Base-by-base conservation (phyloP, 495 filamentous ascomycete species). In the Podospora conica region DNA sequence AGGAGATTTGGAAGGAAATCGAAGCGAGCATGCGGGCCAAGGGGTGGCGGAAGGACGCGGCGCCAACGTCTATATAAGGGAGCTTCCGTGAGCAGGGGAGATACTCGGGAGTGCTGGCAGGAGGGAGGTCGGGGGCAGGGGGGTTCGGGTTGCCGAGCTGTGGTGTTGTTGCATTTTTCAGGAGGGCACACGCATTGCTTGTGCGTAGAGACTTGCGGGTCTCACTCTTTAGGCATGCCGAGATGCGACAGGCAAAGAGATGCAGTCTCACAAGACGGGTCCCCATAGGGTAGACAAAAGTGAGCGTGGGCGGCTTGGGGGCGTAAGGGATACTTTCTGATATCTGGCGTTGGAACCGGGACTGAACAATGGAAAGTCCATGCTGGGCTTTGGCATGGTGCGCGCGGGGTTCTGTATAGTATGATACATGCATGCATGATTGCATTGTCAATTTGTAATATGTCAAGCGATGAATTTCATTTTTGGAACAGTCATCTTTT, bases 1-100 rank as follows among this genome's bases (percentile, higher is more conserved):
- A 98, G 85, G 83, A 83, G 55, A 91, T 98, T 63, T 98, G 95
- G 95, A 89, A 89, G 69, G 82, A 84, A 12, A 90, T 98, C 69
- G 95, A 98, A 82, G 87, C 86, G 68, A 87, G 89, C 61, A 97
- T 98, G 95, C 85, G 86, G 70, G 80, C 80, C 59, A 91, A 87
- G 70, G 95, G 95, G 8, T 97, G 93, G 93, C 85, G 83, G 33
- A 87, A 80, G 76, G 88, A 90, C 65, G 84, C 86, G 6, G 85
- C 85, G 9, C 84, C 85, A 8, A 65, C 73, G 6, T 77, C 77
- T 3, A 81, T 83, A 64, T 83, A 69, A 18, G 40, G 40, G 15
- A n/a, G 40, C 18, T 48, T 48, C 33, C 2, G 40, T 7, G 5
- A 18, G 15, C 15, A n/a, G 40, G n/a, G 18, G 9, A 48, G 40